phyloP scores from a whole-genome alignment of 306 rosid species.

The Fagus crenata region DNA sequence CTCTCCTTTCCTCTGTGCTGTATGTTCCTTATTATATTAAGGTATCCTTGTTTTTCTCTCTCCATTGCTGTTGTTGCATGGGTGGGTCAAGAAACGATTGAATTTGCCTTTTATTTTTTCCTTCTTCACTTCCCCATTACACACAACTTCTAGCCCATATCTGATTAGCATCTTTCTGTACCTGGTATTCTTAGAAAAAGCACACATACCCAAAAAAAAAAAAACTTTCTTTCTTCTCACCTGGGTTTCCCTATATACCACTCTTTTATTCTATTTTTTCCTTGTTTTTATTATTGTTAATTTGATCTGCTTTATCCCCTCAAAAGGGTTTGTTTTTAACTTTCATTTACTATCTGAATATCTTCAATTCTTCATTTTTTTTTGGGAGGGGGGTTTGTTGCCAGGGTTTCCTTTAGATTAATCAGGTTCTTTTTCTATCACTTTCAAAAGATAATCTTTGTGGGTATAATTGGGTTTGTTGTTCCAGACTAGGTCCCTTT shows the following conservation, averaged over 20 bases:
- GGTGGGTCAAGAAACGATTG: background rate
- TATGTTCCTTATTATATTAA: background rate
- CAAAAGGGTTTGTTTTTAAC: background rate
- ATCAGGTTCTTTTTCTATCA: background rate
- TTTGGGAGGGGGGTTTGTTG: background rate
- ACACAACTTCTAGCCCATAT: too few species aligned
- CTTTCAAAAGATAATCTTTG: background rate
- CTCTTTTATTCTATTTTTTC: too few species aligned
- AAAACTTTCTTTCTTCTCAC: background rate
- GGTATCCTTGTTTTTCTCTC: background rate
- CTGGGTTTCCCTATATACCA: too few species aligned
- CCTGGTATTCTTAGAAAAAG: background rate
- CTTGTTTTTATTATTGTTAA: too few species aligned
- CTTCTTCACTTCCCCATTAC: background rate
- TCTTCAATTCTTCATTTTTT: background rate
- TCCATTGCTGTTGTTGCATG: constrained; percentile 11
- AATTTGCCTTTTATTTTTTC: background rate
- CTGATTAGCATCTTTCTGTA: background rate
- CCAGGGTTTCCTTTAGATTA: background rate
- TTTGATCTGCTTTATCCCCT: background rate
- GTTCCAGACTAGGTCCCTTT: constrained; percentile 13
- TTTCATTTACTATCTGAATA: background rate
- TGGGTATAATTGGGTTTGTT: constrained; percentile 7
- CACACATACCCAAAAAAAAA: background rate
- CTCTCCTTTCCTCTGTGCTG: constrained; percentile 7